These are phyloP conservation scores for Coprinopsis sp. DNA, from an alignment of 768 basidiomycete species.

Conservation along the genomic window DNA sequence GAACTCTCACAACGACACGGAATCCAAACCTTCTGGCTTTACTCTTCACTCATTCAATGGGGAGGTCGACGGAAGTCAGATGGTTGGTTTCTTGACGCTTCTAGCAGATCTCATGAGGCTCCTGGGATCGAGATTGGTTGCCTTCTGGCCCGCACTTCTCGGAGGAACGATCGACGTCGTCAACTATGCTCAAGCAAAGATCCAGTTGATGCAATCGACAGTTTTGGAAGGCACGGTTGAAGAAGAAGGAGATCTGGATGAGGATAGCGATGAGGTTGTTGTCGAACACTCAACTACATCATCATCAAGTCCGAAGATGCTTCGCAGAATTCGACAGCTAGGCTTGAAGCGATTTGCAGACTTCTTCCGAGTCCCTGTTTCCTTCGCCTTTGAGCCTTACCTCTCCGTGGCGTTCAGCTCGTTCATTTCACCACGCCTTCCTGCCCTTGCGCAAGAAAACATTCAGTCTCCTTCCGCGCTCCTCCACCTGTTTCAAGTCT, in stretches of 20 bases:
- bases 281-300: conserved; percentile 23
- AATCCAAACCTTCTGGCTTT: conserved; percentile 19
- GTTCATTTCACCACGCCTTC: conserved; percentile 81
- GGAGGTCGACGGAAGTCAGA: conserved; percentile 54
- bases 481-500: conserved; percentile 77
- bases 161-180: conserved; percentile 63
- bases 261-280: conserved; percentile 30
- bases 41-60: conserved; percentile 6
- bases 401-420: conserved; percentile 60
- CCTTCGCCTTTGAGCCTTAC: conserved; percentile 74
- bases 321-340: conserved; percentile 70
- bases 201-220: conserved; percentile 19
- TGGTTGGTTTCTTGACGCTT: conserved; percentile 79
- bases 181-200: conserved; percentile 55
- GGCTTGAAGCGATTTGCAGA: conserved; percentile 84
- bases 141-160: conserved; percentile 74
- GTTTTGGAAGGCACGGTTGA: conserved; percentile 23
- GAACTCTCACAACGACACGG: conserved; percentile 9
- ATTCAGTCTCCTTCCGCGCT: conserved; percentile 88
- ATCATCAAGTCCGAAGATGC: conserved; percentile 30
- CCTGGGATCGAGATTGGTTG: conserved; percentile 66
- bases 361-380: conserved; percentile 73
- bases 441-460: conserved; percentile 74
- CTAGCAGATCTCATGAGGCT: conserved; percentile 81
- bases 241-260: conserved; percentile 30